These are phyloP conservation scores for Helotiales sp. DNA, from an alignment of 2,329 filamentous ascomycete genomes.

Conservation along the genomic window DNA sequence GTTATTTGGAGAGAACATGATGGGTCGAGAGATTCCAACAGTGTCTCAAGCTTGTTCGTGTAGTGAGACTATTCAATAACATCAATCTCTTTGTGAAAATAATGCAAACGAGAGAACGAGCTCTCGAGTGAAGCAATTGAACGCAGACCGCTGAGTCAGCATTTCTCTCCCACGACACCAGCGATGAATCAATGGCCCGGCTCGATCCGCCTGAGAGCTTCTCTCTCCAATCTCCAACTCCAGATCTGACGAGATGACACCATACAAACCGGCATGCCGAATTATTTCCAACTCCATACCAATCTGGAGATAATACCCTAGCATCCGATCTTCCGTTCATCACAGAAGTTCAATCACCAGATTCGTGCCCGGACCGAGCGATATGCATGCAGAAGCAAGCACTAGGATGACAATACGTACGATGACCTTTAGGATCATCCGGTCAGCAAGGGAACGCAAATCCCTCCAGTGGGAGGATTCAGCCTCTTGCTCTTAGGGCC, in stretches of 20 bases:
- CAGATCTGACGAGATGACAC: neutral
- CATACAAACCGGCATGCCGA: neutral
- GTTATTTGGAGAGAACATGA: neutral
- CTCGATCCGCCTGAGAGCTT: neutral
- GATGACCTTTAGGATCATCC: neutral
- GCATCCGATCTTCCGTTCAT: slow-evolving; percentile 9
- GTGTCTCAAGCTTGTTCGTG: neutral
- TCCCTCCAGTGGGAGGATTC: slow-evolving; percentile 12
- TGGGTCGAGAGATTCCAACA: neutral
- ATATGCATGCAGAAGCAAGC: slow-evolving; percentile 8
- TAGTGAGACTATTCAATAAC: neutral
- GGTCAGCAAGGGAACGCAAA: neutral
- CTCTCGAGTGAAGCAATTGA: no score
- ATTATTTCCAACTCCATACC: neutral
- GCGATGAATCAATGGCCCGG: no score
- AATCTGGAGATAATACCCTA: slow-evolving; percentile 1
- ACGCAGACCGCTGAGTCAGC: neutral
- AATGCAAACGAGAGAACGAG: neutral
- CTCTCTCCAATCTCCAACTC: neutral
- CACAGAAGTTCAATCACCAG: neutral
- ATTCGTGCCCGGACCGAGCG: slow-evolving; percentile 4
- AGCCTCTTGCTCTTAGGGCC: slow-evolving; percentile 16
- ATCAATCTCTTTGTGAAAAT: neutral
- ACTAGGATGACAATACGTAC: slow-evolving; percentile 9
- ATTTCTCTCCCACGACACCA: no score